Evolutionary conservation across 148 eudicot genomes (phyloP).

Genomic region (Vaccinium vitisidaea): DNA sequence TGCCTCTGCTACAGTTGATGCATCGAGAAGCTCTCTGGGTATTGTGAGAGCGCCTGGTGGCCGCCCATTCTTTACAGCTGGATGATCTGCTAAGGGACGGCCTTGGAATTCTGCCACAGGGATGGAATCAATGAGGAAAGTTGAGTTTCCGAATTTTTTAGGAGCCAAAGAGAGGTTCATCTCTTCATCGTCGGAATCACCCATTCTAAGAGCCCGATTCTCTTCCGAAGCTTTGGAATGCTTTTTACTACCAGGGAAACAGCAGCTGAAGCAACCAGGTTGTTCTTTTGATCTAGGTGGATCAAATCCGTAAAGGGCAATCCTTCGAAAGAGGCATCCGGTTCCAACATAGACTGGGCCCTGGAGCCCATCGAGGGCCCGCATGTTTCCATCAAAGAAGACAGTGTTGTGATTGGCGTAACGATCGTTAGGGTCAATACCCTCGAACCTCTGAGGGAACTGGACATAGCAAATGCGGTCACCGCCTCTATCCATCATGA

Average conservation of each 20-base stretch:
- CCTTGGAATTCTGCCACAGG: constrained; percentile 90
- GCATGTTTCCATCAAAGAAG: constrained; percentile 92
- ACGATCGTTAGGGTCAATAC: constrained; percentile 83
- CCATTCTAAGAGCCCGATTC: constrained; percentile 71
- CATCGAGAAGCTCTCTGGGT: constrained; percentile 73
- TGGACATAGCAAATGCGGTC: constrained; percentile 85
- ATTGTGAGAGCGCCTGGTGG: constrained; percentile 91
- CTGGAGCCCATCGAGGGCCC: constrained; percentile 91
- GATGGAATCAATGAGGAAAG: constrained; percentile 67
- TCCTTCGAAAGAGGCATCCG: constrained; percentile 83
- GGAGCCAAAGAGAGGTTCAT: constrained; percentile 70
- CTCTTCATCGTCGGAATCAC: constrained; percentile 71
- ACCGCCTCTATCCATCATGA: constrained; percentile 92
- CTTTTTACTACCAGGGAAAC: constrained; percentile 55
- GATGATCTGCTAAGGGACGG: constrained; percentile 86
- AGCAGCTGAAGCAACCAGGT: constrained; percentile 59
- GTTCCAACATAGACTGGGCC: constrained; percentile 96
- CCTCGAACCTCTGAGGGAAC: constrained; percentile 86
- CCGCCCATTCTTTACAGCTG: constrained; percentile 84
- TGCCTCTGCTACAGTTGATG: constrained; percentile 82
- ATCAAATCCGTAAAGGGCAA: constrained; percentile 87
- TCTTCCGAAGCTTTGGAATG: constrained; percentile 42
- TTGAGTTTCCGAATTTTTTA: constrained; percentile 84
- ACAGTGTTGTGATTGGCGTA: constrained; percentile 93
- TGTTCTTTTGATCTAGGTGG: constrained; percentile 83